Base-by-base conservation (phyloP, 257 asterid genomes). In the Capsicum baccatum region DNA sequence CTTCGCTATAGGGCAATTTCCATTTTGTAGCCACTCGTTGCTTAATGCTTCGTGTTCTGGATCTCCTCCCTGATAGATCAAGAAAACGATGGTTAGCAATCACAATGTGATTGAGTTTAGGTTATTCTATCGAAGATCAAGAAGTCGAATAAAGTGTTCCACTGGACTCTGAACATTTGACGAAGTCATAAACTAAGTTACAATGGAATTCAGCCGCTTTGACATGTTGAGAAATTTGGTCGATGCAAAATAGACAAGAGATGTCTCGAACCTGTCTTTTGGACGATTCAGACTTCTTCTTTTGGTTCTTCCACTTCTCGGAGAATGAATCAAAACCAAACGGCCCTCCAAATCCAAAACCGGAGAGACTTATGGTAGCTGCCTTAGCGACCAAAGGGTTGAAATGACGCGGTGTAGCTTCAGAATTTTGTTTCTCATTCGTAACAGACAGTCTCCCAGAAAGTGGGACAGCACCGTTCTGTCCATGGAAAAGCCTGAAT, bases 361-460 rank as follows among this genome's bases (percentile, higher is more conserved):
- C 91, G 12, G 99, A 91, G 84, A 96, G 94, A 87, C 99, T 94
- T 87, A 96, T 92, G 69, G 98, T 82, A 59, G 99, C 99, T 79
- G 99, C 99, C 86, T 87, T 94, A 42, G 98, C 97, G 11, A 97
- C 98, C 90, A 96, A 89, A 60, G 99, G 99, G 86, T 96, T 96
- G 89, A 94, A 96, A 79, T 89, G 92, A 57, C 91, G 85, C 19
- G 90, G 89, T 55, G 92, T 82, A 52, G 90, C 84, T 81, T 91
- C 93, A 42, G 94, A 83, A 44, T 79, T 88, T 63, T 87, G 76
- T 83, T 88, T 91, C 87, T 89, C 95, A 68, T 88, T 69, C 55
- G 83, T 83, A 84, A 85, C 4, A 54, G 86, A 89, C 50, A 92
- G 87, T 79, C 89, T 93, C 84, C 90, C 95, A 8, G 98, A 88